These are phyloP conservation scores for Fraxinus americana DNA, from an alignment of 257 asterid species.

Conservation along the genomic window DNA sequence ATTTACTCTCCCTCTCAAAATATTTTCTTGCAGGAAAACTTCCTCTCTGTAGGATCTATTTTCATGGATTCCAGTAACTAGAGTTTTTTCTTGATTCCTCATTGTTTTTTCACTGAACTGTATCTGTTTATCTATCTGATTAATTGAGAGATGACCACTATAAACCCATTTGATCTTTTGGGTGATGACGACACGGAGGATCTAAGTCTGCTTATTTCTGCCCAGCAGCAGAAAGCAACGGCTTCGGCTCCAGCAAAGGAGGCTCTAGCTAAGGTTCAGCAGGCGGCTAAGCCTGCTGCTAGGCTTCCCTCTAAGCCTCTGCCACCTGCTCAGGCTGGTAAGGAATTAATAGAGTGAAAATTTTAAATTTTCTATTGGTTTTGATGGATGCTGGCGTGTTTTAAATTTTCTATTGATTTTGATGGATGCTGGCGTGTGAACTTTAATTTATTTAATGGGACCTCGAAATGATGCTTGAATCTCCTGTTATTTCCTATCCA, in stretches of 20 bases:
- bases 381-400: no score
- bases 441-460: not conserved
- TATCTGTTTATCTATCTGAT: constrained; percentile 5
- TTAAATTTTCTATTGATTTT: no score
- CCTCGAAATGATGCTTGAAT: not conserved
- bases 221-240: constrained; percentile 39
- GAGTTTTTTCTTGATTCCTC: not conserved
- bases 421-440: no score
- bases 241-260: constrained; percentile 39
- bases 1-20: not conserved
- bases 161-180: constrained; percentile 65
- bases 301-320: constrained; percentile 63
- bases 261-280: constrained; percentile 38
- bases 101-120: constrained; percentile 17
- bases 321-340: constrained; percentile 74
- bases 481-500: not conserved
- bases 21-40: not conserved
- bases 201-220: constrained; percentile 54
- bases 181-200: constrained; percentile 71
- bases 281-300: constrained; percentile 36
- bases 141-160: constrained; percentile 36
- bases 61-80: constrained; percentile 39
- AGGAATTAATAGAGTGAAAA: not conserved
- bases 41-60: not conserved
- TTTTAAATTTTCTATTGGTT: no score